Evolutionary conservation across 345 rosid genomes (phyloP).

Genomic region (Salix caprea): DNA sequence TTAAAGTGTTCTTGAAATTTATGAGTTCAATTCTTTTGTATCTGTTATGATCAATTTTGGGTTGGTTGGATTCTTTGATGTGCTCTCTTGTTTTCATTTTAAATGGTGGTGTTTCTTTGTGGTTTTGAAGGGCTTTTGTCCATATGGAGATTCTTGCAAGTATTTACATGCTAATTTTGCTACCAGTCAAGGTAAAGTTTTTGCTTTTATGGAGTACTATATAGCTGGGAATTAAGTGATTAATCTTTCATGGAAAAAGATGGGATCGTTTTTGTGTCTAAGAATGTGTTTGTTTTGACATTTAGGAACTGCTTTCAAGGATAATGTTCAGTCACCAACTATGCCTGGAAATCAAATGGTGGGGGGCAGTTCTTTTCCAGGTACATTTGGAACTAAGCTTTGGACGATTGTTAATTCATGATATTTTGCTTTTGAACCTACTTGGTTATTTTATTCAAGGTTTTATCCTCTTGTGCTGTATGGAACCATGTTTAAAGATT

Average conservation of each 20-base stretch:
- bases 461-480: not conserved
- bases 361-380: slow-evolving; percentile 26
- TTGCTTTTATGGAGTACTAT: too few relatives aligned
- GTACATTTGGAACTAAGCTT: slow-evolving; percentile 13
- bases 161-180: slow-evolving; percentile 47
- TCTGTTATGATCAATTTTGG: too few relatives aligned
- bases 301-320: slow-evolving; percentile 14
- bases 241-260: too few relatives aligned
- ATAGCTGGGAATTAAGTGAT: too few relatives aligned
- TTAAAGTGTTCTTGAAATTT: not conserved
- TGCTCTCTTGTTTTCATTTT: not conserved
- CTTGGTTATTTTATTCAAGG: not conserved
- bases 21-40: not conserved
- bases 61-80: not conserved
- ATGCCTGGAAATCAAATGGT: slow-evolving; percentile 20
- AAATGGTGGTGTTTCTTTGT: not conserved
- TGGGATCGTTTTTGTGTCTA: not conserved
- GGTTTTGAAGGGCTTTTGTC: slow-evolving; percentile 64
- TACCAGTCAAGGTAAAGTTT: slow-evolving; percentile 8
- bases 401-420: not conserved
- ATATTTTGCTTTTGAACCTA: not conserved
- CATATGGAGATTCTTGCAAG: slow-evolving; percentile 74
- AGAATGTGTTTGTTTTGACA: not conserved
- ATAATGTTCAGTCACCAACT: slow-evolving; percentile 7
- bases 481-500: not conserved